These are phyloP conservation scores for Penicillium digitatum DNA, from an alignment of 2,329 filamentous ascomycete species.

Conservation along the genomic window DNA sequence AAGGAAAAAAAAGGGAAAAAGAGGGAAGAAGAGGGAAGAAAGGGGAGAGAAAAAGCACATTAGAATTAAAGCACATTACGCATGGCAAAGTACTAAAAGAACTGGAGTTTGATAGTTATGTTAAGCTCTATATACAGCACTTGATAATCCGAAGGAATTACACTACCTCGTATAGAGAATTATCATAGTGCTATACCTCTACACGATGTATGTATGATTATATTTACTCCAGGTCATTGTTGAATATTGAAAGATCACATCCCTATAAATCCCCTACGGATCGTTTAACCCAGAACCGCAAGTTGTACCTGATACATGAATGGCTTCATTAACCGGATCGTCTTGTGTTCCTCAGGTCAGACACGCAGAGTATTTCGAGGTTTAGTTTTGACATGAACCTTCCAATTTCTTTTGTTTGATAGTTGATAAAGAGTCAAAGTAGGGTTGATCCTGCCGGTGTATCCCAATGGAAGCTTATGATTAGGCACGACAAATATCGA, in stretches of 20 bases:
- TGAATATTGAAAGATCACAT: neutral
- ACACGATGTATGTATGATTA: neutral
- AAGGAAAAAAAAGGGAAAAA: conserved; percentile 9
- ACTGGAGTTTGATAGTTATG: conserved; percentile 4
- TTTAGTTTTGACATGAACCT: neutral
- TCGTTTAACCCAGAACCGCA: neutral
- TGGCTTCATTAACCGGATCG: neutral
- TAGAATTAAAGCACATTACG: conserved; percentile 8
- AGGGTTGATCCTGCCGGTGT: neutral
- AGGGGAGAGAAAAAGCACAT: conserved; percentile 24
- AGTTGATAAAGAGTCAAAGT: neutral
- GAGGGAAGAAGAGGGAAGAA: conserved; percentile 27
- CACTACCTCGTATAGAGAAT: too few species aligned
- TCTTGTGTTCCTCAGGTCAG: neutral
- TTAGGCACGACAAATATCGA: neutral
- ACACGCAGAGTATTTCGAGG: neutral
- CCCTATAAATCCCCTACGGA: neutral
- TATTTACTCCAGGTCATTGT: neutral
- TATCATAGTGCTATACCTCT: neutral
- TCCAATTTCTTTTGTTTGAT: neutral
- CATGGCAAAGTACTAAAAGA: neutral
- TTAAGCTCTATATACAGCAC: neutral
- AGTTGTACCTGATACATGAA: neutral
- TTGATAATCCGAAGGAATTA: neutral
- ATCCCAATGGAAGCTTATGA: neutral